Percentiles rank a stretch among this genome's conserved stretches.
These are phyloP conservation scores for Fusarium nygamai DNA, from an alignment of 2,329 filamentous ascomycete genomes.

Conservation along the genomic window DNA sequence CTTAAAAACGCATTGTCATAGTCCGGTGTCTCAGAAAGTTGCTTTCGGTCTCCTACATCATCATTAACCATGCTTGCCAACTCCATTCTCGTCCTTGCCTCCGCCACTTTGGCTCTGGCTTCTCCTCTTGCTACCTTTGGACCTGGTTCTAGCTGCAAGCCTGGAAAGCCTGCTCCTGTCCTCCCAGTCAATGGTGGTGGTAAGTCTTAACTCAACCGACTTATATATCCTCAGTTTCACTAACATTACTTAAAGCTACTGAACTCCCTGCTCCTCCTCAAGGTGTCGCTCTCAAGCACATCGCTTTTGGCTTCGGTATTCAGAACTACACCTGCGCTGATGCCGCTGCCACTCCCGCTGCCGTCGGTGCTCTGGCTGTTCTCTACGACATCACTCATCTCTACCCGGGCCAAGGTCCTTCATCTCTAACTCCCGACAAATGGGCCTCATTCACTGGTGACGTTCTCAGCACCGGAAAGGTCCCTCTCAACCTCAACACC, in stretches of 20 bases:
- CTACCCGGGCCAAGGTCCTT: slow-evolving; percentile 56
- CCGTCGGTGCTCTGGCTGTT: slow-evolving; percentile 67
- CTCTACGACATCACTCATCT: slow-evolving; percentile 66
- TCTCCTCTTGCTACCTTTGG: slow-evolving; percentile 38
- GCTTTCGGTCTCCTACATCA: slow-evolving; percentile 12
- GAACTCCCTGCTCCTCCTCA: slow-evolving; percentile 57
- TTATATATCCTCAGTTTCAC: slow-evolving; percentile 12
- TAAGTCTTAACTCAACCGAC: slow-evolving; percentile 39
- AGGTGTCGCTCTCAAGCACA: slow-evolving; percentile 58
- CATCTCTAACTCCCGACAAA: slow-evolving; percentile 50
- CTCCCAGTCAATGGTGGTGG: slow-evolving; percentile 54
- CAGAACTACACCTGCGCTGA: slow-evolving; percentile 74
- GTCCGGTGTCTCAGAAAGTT: slow-evolving; percentile 21
- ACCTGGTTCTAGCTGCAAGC: slow-evolving; percentile 28
- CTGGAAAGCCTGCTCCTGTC: slow-evolving; percentile 32
- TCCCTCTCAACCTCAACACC: slow-evolving; percentile 60
- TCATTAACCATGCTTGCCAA: slow-evolving; percentile 48
- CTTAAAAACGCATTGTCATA: slow-evolving; percentile 10
- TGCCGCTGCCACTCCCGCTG: slow-evolving; percentile 47
- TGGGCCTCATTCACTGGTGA: slow-evolving; percentile 54
- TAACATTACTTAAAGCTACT: slow-evolving; percentile 44
- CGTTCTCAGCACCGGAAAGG: slow-evolving; percentile 52
- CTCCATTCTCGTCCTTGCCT: slow-evolving; percentile 47
- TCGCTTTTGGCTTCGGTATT: slow-evolving; percentile 71
- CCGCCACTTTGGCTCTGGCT: slow-evolving; percentile 47